Percentiles rank a stretch among this genome's conserved stretches.
Evolutionary conservation across 2,329 filamentous ascomycete species (phyloP).

Genomic region (Emericellopsis atlantica): DNA sequence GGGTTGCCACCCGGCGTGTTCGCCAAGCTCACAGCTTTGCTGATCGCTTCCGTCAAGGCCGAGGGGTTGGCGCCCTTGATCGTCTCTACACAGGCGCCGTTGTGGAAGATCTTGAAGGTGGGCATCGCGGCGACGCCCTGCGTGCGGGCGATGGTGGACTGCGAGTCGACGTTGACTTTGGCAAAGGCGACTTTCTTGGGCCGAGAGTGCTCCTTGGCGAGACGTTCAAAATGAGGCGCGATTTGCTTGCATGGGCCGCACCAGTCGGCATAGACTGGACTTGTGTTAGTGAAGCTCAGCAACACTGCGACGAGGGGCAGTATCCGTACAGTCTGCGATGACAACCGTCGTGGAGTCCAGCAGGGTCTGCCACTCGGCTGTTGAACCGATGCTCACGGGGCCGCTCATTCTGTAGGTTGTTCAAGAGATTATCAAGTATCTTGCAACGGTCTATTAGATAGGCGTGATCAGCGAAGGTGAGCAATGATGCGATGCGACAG

Average conservation of each 20-base stretch:
- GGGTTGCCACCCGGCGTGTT: slow-evolving; percentile 24
- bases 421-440: no score
- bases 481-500: neutral
- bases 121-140: slow-evolving; percentile 83
- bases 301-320: slow-evolving; percentile 1
- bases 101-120: slow-evolving; percentile 85
- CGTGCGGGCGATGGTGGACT: slow-evolving; percentile 61
- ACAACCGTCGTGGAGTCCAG: slow-evolving; percentile 66
- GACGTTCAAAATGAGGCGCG: slow-evolving; percentile 75
- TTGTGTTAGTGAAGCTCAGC: neutral
- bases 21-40: slow-evolving; percentile 49
- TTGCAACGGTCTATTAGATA: no score
- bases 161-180: slow-evolving; percentile 83
- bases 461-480: neutral
- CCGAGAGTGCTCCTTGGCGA: slow-evolving; percentile 67
- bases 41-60: slow-evolving; percentile 63
- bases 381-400: slow-evolving; percentile 47
- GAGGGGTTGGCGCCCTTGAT: slow-evolving; percentile 72
- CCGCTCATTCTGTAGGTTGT: slow-evolving; percentile 24
- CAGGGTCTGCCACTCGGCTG: slow-evolving; percentile 58
- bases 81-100: slow-evolving; percentile 58
- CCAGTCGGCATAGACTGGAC: slow-evolving; percentile 83
- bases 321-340: slow-evolving; percentile 72
- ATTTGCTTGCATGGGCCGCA: slow-evolving; percentile 91
- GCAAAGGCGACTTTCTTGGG: slow-evolving; percentile 76